phyloP scores from a whole-genome alignment of 495 filamentous ascomycete genomes.

The Gamarada debralockiae region DNA sequence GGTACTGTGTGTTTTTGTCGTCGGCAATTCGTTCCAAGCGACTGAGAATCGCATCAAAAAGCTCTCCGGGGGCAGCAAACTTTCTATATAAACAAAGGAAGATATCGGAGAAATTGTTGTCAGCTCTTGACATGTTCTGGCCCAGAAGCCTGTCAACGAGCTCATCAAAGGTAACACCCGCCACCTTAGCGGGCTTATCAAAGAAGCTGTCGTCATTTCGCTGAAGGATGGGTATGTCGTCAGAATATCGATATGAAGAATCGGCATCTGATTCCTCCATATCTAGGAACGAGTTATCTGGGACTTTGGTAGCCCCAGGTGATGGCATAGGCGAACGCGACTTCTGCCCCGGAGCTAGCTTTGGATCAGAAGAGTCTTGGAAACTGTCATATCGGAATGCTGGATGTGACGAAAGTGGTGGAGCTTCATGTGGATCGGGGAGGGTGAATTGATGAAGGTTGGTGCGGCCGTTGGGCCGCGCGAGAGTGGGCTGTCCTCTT shows the following conservation, averaged over 20 bases:
- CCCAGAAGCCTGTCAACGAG: conserved; percentile 82
- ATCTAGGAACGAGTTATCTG: conserved; percentile 50
- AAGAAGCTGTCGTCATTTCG: conserved; percentile 46
- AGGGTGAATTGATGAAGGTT: conserved; percentile 24
- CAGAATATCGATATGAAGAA: conserved; percentile 44
- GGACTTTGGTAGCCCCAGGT: conserved; percentile 9
- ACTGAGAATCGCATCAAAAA: conserved; percentile 68
- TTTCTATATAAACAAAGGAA: conserved; percentile 95
- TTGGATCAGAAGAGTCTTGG: conserved; percentile 17
- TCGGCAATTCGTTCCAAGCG: conserved; percentile 67
- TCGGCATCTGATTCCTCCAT: conserved; percentile 57
- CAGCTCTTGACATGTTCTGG: conserved; percentile 76
- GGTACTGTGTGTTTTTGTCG: conserved; percentile 53
- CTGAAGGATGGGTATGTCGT: conserved; percentile 58
- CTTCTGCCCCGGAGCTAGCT: conserved; percentile 5
- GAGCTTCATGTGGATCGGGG: conserved; percentile 24
- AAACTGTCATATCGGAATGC: conserved; percentile 21
- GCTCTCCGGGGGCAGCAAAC: conserved; percentile 75
- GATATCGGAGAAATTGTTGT: conserved; percentile 77
- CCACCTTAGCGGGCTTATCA: conserved; percentile 45
- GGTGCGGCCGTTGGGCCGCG: conserved; percentile 21
- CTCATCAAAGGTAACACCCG: conserved; percentile 76
- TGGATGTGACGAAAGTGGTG: conserved; percentile 25
- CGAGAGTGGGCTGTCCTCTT: conserved; percentile 5
- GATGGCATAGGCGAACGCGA: conserved; percentile 14